Base-by-base conservation (phyloP, 345 rosid species). In the Linum tenue region DNA sequence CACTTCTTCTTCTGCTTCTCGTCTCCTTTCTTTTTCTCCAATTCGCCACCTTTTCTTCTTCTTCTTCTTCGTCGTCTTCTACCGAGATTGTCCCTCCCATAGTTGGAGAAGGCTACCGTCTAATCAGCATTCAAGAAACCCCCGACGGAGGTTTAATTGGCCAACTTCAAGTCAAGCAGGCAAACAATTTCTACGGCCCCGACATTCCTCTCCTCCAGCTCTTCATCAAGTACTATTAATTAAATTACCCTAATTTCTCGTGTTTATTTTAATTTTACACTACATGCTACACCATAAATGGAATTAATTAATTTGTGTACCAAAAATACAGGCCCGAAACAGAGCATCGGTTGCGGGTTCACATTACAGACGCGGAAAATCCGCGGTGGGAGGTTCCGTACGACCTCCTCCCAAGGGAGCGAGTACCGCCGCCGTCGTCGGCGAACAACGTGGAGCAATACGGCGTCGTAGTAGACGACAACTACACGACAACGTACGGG, bases 321-420 rank as follows among this genome's bases (percentile, higher is more conserved):
- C 14, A 3, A 9, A 48, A 5, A 9, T 48, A 4, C 53, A 94
- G 97, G 78, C 97, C 89, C 62, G 99, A 95, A 62, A 83, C 87
- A 5, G 78, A 80, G 9, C 77, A 72, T 53, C 95, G 99, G 37
- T 77, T 95, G 56, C 83, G 96, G 65, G 96, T 95, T 5, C 83
- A 79, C 77, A 89, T 89, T 64, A 91, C 99, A 1, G 99, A 95
- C 72, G 95, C 97, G 1, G 72, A 71, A 76, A 82, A 89, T 63
- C 86, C 77, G 77, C 70, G 99, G 71, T 95, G 99, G 99, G 97
- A 89, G 74, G 95, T 95, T 1, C 99, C 97, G 1, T 91, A 89
- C 84, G 75, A 80, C 64, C 87, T 95, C 51, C 75, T 95, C 48
- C 97, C 97, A 0, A 74, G 99, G 61, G 88, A 89, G 48, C 79